Conservation (phyloP, 1,284 basidiomycete species). For the Sphagnurus paluster region DNA sequence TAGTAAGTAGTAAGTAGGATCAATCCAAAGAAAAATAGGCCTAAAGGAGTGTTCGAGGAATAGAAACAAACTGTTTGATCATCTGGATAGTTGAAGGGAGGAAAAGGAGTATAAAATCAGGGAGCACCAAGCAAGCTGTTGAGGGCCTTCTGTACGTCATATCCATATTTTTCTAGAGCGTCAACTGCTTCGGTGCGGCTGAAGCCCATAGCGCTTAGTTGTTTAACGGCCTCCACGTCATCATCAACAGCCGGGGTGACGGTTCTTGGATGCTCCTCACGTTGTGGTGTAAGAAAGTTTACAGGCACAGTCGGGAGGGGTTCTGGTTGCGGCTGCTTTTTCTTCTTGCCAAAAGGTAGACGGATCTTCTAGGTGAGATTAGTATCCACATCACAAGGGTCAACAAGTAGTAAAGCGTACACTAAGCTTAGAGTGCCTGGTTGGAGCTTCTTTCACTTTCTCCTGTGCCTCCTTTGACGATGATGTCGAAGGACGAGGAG, state of each 20-base stretch:
- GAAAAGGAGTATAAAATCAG: slow-evolving; percentile 7
- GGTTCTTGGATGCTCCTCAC: slow-evolving; percentile 51
- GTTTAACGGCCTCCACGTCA: slow-evolving; percentile 77
- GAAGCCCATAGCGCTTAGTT: slow-evolving; percentile 82
- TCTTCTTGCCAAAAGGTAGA: slow-evolving; percentile 74
- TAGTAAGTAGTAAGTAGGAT: not conserved
- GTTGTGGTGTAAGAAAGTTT: slow-evolving; percentile 43
- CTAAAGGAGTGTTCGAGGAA: slow-evolving; percentile 4
- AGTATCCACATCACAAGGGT: slow-evolving; percentile 9
- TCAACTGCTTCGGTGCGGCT: slow-evolving; percentile 72
- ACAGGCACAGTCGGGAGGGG: slow-evolving; percentile 47
- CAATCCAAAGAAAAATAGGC: not conserved
- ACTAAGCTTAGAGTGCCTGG: slow-evolving; percentile 69
- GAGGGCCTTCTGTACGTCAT: slow-evolving; percentile 72
- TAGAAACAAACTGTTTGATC: not conserved
- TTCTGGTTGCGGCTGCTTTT: slow-evolving; percentile 49
- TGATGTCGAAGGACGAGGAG: slow-evolving; percentile 54
- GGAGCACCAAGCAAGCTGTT: slow-evolving; percentile 61
- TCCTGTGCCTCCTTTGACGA: slow-evolving; percentile 58
- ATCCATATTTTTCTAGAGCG: slow-evolving; percentile 74
- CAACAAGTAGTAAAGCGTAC: slow-evolving; percentile 44
- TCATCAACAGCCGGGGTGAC: slow-evolving; percentile 63
- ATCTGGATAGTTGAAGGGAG: not conserved
- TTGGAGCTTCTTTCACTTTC: slow-evolving; percentile 49
- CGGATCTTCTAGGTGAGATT: slow-evolving; percentile 57